These are phyloP conservation scores for Neophaeococcomyces mojaviensis DNA, from an alignment of 2,329 filamentous ascomycete genomes.

Conservation along the genomic window DNA sequence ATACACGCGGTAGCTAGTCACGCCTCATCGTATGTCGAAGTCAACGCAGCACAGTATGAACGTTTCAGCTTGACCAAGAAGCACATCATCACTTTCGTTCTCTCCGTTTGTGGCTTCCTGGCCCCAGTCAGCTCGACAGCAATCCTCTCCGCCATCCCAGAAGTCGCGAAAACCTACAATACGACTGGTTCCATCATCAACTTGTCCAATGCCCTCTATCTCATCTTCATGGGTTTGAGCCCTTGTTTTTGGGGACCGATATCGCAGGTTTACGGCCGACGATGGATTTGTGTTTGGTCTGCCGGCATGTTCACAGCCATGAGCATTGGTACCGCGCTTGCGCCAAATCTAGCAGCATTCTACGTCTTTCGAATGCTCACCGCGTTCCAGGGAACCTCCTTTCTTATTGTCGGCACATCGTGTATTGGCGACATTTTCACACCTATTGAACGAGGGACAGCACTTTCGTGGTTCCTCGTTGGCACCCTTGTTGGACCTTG, in stretches of 20 bases:
- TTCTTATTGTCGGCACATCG: slow-evolving; percentile 63
- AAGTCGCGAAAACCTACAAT: slow-evolving; percentile 58
- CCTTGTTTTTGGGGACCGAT: slow-evolving; percentile 67
- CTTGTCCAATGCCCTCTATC: slow-evolving; percentile 66
- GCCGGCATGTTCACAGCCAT: slow-evolving; percentile 59
- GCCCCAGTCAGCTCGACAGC: slow-evolving; percentile 68
- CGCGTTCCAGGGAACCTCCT: slow-evolving; percentile 67
- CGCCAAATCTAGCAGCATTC: slow-evolving; percentile 63
- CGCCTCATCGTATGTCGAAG: slow-evolving; percentile 24
- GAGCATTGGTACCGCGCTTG: slow-evolving; percentile 64
- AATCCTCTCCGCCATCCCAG: slow-evolving; percentile 64
- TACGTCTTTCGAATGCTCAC: slow-evolving; percentile 68
- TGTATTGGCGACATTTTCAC: slow-evolving; percentile 62
- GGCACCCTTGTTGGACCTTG: slow-evolving; percentile 66
- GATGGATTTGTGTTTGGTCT: slow-evolving; percentile 53
- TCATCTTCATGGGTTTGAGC: slow-evolving; percentile 64
- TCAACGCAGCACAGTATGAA: slow-evolving; percentile 54
- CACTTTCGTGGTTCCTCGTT: slow-evolving; percentile 64
- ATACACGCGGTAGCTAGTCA: slow-evolving; percentile 18
- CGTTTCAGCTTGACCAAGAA: slow-evolving; percentile 57
- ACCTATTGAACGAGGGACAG: slow-evolving; percentile 62
- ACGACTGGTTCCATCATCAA: slow-evolving; percentile 65
- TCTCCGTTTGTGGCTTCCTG: slow-evolving; percentile 69
- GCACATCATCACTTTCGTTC: slow-evolving; percentile 56
- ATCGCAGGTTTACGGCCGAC: slow-evolving; percentile 56